Evolutionary conservation across 371 early-diverging fungal species (phyloP).

Genomic region (Mucor piriformis): DNA sequence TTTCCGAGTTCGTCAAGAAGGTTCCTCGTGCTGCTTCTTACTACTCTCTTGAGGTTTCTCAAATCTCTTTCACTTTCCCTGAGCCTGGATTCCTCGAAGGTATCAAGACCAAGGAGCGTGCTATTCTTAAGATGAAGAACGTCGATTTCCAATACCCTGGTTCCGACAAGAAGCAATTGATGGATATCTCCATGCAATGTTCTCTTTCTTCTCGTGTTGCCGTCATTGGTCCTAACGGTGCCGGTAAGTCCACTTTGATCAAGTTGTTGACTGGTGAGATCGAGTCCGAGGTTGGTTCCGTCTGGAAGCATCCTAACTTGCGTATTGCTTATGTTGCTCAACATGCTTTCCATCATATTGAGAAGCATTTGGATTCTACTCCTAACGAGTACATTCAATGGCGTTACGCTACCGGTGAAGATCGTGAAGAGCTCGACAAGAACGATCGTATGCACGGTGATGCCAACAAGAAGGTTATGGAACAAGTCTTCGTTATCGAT

Average conservation of each 20-base stretch:
- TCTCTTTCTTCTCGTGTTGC: constrained; percentile 73
- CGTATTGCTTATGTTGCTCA: constrained; percentile 90
- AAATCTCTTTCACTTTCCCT: constrained; percentile 66
- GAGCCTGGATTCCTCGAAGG: constrained; percentile 76
- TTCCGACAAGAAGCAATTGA: constrained; percentile 52
- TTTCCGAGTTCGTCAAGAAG: constrained; percentile 82
- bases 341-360: constrained; percentile 87
- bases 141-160: constrained; percentile 73
- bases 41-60: constrained; percentile 65
- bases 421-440: constrained; percentile 77
- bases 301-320: constrained; percentile 80
- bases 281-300: constrained; percentile 64
- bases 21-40: constrained; percentile 80
- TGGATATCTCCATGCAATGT: constrained; percentile 63
- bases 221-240: constrained; percentile 78
- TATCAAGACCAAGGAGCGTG: constrained; percentile 74
- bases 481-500: constrained; percentile 62
- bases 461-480: constrained; percentile 68
- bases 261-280: constrained; percentile 85
- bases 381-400: constrained; percentile 87
- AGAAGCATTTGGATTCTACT: constrained; percentile 78
- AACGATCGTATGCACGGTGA: constrained; percentile 63
- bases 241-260: constrained; percentile 81
- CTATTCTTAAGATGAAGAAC: constrained; percentile 68
- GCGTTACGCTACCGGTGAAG: constrained; percentile 83